Conservation (phyloP, 345 rosid genomes). For the Corchorus olitorius region DNA sequence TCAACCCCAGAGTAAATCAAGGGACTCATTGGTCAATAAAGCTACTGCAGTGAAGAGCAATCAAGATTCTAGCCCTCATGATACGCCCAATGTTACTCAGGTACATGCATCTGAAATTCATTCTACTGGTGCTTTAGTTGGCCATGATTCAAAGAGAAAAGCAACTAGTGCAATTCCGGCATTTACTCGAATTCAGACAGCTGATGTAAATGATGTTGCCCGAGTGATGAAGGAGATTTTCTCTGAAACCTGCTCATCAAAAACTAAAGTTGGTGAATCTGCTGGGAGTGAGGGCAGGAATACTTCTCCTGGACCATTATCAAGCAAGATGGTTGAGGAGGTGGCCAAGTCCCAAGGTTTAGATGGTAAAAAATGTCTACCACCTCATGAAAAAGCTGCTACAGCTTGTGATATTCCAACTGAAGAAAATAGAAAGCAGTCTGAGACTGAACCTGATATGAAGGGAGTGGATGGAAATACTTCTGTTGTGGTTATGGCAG, state of each 20-base stretch:
- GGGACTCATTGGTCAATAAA: constrained; percentile 32
- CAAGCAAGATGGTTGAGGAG: constrained; percentile 29
- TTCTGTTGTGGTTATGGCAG: constrained; percentile 22
- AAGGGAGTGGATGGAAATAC: constrained; percentile 16
- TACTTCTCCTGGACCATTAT: constrained; percentile 28
- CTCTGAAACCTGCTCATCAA: constrained; percentile 58
- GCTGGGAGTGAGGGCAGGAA: constrained; percentile 37
- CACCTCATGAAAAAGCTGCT: constrained; percentile 29
- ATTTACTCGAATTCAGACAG: constrained; percentile 48
- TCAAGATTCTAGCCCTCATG: constrained; percentile 44
- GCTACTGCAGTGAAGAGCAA: constrained; percentile 31
- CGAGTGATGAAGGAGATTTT: constrained; percentile 78
- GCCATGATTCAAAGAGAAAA: constrained; percentile 38
- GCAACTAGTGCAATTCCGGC: constrained; percentile 35
- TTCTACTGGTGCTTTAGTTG: constrained; percentile 27
- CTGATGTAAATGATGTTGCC: constrained; percentile 69
- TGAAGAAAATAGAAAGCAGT: constrained; percentile 23
- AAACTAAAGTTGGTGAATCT: constrained; percentile 43
- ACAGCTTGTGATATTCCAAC: constrained; percentile 25
- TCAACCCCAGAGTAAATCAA: constrained; percentile 30
- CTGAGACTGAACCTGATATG: constrained; percentile 20
- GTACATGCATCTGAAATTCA: constrained; percentile 26
- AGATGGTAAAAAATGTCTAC: constrained; percentile 19
- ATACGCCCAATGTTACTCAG: constrained; percentile 28
- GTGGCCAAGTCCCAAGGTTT: constrained; percentile 32